Base-by-base conservation (phyloP, 805 yeast genomes). In the Candida loeiensis region DNA sequence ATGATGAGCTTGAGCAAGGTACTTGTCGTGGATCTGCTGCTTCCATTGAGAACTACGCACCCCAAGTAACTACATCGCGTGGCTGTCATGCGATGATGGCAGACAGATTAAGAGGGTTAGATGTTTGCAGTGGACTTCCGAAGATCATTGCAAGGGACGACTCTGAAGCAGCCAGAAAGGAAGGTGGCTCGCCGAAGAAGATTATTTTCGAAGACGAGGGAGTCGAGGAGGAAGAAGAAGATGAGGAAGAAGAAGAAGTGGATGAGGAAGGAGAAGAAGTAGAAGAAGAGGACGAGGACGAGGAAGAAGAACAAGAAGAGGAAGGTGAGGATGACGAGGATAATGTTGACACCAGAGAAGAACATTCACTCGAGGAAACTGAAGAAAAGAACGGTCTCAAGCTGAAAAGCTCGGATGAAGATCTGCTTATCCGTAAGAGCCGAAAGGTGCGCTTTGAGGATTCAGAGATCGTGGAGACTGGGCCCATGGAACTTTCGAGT, bases 31-130 rank as follows among this genome's bases (percentile, higher is more conserved):
- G 33, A 5, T 36, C 39, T 7, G 26, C 29, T 27, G 37, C 30
- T 11, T 17, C 25, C 3, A 26, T 26, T 25, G 17, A 17, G 26
- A 35, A 5, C 11, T 35, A 15, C 18, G 37, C 7, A 35, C 32
- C 37, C 13, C 16, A 17, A 2, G 4, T 37, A 34, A 17, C 27
- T 14, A 35, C 33, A 5, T 36, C 39, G 12, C 39, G 34, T 27
- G 45, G 41, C n/a, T 38, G 45, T 17, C 43, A 38, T 15, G 37
- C 37, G 8, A 24, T 42, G 14, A 31, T 42, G 38, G 37, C 36
- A 4, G 45, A 42, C 13, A 42, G 41, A 21, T 26, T 42, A 21
- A 37, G 38, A 27, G 17, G 6, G 12, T 21, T 29, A 35, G 20
- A 27, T 6, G 34, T 26, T n/a, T n/a, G 26, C 18, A 36, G 34